These are phyloP conservation scores for Rusavskia elegans DNA, from an alignment of 495 filamentous ascomycete species.

Conservation along the genomic window DNA sequence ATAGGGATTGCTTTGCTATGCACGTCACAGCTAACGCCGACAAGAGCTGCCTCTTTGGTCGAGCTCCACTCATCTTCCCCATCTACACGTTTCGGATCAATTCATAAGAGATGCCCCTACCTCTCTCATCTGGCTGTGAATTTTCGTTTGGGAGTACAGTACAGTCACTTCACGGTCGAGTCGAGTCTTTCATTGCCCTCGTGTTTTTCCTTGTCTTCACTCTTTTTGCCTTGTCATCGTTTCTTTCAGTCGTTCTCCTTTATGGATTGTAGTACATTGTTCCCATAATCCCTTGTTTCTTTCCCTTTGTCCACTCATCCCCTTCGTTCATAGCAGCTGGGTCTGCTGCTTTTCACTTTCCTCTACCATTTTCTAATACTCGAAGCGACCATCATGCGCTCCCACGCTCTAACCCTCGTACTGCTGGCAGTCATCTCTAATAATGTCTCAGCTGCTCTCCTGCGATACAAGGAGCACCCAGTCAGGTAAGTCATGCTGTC, in stretches of 20 bases:
- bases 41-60: not conserved
- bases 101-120: not conserved
- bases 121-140: not conserved
- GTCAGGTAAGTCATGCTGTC: constrained; percentile 3
- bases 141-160: not conserved
- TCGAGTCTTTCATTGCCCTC: not conserved
- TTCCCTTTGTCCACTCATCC: not conserved
- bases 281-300: not conserved
- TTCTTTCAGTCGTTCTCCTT: not conserved
- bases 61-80: not conserved
- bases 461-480: constrained; percentile 4
- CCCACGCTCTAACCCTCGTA: constrained; percentile 3
- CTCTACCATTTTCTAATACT: not conserved
- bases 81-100: not conserved
- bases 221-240: not conserved
- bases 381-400: constrained; percentile 4
- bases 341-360: not conserved
- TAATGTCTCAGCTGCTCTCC: constrained; percentile 8
- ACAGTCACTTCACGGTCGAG: not conserved
- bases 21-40: not conserved
- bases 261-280: not conserved
- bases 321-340: not conserved
- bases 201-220: not conserved
- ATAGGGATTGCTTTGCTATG: not conserved
- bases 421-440: constrained; percentile 14